Base-by-base conservation (phyloP, 495 filamentous ascomycete genomes). In the Penicillium tannophilum region DNA sequence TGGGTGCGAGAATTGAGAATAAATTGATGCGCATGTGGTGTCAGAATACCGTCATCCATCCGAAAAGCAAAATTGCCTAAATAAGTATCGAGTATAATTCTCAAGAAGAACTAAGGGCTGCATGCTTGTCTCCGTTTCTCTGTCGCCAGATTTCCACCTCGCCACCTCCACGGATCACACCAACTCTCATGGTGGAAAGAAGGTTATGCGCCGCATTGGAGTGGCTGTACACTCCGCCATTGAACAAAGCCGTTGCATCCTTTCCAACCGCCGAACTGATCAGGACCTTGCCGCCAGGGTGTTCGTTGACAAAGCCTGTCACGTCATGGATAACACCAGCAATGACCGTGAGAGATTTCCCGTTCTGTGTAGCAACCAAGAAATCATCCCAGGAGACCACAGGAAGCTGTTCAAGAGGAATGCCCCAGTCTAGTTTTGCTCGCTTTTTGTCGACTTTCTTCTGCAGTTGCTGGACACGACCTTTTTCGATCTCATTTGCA, bases 391-490 rank as follows among this genome's bases (percentile, higher is more conserved):
- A 97, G 72, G 88, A 84, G 67, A 96, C 84, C 56, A 95, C 91
- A n/a, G 92, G 92, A 1, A 97, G 82, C 60, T 90, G 84, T 62
- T 94, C 89, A 24, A 97, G 84, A 54, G 92, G 90, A 56, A 87
- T 81, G 72, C 92, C 92, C 92, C 92, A 97, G 78, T 96, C 90
- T 33, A 96, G 84, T 57, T 81, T 86, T 52, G 87, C 63, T 62
- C 92, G 89, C 80, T 92, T 90, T 75, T 92, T 90, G 74, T 97
- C 92, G 57, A 97, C 84, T 79, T 95, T 96, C 88, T 97, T 97
- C 80, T 97, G 92, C 45, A 87, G 73, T 75, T 96, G 92, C 76
- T 97, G 92, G 33, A 96, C 79, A 64, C 92, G 89, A 6, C 63
- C 92, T 82, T 96, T 96, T 78, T 96, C 91, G 60, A 96, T 96